phyloP scores from a whole-genome alignment of 139 green algal species.

The Micractinium sp. region DNA sequence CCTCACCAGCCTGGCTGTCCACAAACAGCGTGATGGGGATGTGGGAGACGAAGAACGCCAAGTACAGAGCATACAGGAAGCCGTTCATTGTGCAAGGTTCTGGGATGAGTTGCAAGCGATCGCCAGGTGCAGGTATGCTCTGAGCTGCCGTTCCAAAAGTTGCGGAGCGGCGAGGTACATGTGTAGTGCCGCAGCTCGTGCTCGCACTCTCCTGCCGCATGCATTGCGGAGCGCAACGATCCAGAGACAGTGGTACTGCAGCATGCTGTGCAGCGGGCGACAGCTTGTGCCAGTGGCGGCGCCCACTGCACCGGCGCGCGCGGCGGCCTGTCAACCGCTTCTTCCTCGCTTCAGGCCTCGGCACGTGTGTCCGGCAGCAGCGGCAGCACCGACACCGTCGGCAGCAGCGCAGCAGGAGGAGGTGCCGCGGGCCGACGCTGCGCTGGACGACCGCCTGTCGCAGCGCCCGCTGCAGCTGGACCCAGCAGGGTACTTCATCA shows the following conservation, averaged over 20 bases:
- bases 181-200: too few species aligned
- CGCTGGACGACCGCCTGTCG: slow-evolving; percentile 63
- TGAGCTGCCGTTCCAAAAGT: too few species aligned
- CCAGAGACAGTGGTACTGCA: neutral
- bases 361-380: neutral
- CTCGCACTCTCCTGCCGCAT: too few species aligned
- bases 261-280: neutral
- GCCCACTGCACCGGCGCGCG: neutral
- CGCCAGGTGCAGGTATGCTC: too few species aligned
- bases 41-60: slow-evolving; percentile 72
- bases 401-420: neutral
- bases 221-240: too few species aligned
- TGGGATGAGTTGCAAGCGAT: too few species aligned
- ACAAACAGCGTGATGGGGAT: slow-evolving; percentile 84
- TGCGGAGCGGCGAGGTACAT: too few species aligned
- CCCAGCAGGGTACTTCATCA: slow-evolving; percentile 66
- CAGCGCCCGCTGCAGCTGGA: slow-evolving; percentile 60
- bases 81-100: neutral
- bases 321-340: neutral
- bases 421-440: slow-evolving; percentile 24
- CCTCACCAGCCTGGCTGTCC: slow-evolving; percentile 67
- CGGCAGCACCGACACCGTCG: neutral
- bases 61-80: slow-evolving; percentile 40
- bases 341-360: neutral
- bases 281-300: neutral